phyloP scores from a whole-genome alignment of 2,329 filamentous ascomycete genomes.

The Colletotrichum gigasporum region DNA sequence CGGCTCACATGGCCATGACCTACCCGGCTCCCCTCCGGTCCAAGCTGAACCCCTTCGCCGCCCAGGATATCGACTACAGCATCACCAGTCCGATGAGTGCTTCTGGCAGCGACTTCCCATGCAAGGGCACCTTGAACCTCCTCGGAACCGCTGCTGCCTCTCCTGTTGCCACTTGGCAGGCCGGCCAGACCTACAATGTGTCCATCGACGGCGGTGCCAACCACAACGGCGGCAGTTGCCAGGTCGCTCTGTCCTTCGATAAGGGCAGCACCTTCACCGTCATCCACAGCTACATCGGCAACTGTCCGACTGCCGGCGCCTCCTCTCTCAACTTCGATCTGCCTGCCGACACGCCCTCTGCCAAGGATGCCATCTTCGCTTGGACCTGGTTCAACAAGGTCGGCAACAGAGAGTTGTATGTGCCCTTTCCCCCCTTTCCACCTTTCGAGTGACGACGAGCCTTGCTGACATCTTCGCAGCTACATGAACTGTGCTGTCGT shows the following conservation, averaged over 20 bases:
- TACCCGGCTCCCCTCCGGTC: conserved; percentile 62
- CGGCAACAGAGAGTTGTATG: conserved; percentile 77
- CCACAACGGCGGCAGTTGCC: conserved; percentile 80
- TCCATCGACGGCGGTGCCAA: conserved; percentile 69
- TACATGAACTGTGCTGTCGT: conserved; percentile 88
- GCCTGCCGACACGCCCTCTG: conserved; percentile 67
- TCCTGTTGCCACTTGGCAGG: conserved; percentile 67
- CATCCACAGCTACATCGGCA: conserved; percentile 65
- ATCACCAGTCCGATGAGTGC: conserved; percentile 74
- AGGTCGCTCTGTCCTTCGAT: conserved; percentile 80
- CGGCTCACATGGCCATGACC: conserved; percentile 67
- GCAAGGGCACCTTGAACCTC: conserved; percentile 71
- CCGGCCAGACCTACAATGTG: conserved; percentile 71
- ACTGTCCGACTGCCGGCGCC: conserved; percentile 56
- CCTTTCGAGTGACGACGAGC: background rate
- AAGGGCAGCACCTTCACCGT: conserved; percentile 76
- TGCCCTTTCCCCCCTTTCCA: background rate
- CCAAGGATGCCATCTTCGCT: conserved; percentile 70
- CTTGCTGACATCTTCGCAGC: conserved; percentile 8
- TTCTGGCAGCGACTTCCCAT: conserved; percentile 75
- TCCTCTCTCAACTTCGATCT: conserved; percentile 72
- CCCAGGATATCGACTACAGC: conserved; percentile 69
- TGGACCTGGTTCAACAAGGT: conserved; percentile 84
- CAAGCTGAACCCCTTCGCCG: conserved; percentile 58
- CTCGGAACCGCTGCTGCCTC: conserved; percentile 59